phyloP scores from a whole-genome alignment of 139 green algal species.

The Chlamydomonas incerta region DNA sequence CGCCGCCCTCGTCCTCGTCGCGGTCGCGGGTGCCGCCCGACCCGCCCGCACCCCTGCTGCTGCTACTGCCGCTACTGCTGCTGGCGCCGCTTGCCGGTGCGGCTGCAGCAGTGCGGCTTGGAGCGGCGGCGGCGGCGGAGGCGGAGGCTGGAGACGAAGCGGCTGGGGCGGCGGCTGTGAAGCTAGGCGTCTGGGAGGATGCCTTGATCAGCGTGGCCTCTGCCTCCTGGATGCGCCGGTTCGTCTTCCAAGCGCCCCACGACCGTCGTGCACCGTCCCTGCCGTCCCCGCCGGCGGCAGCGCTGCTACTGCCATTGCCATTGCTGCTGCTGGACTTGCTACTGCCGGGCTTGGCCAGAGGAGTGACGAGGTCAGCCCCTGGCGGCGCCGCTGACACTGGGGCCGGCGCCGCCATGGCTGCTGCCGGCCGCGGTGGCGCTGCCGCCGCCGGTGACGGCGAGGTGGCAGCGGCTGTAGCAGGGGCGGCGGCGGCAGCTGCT shows the following conservation, averaged over 20 bases:
- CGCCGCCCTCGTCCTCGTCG: not conserved
- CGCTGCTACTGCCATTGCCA: not conserved
- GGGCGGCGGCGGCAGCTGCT: not conserved
- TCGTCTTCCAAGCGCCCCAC: constrained; percentile 40
- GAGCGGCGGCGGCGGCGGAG: not conserved
- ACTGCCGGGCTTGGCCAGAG: not conserved
- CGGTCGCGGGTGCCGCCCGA: not conserved
- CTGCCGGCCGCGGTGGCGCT: too few relatives aligned
- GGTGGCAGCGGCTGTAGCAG: not conserved
- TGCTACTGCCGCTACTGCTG: not conserved
- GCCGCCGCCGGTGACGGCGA: not conserved
- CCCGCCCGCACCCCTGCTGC: too few relatives aligned
- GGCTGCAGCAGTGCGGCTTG: too few relatives aligned
- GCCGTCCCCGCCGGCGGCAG: not conserved
- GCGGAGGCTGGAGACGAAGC: not conserved
- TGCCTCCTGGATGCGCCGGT: constrained; percentile 8
- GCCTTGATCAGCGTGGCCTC: constrained; percentile 22
- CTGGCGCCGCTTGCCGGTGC: not conserved
- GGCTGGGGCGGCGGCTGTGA: not conserved
- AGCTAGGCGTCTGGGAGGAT: not conserved
- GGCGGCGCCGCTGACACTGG: not conserved
- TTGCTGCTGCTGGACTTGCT: not conserved
- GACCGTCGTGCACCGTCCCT: not conserved
- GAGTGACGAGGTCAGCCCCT: too few relatives aligned
- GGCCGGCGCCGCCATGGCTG: not conserved